These are phyloP conservation scores for Cytospora piceicola DNA, from an alignment of 2,329 filamentous ascomycete genomes.

Conservation along the genomic window DNA sequence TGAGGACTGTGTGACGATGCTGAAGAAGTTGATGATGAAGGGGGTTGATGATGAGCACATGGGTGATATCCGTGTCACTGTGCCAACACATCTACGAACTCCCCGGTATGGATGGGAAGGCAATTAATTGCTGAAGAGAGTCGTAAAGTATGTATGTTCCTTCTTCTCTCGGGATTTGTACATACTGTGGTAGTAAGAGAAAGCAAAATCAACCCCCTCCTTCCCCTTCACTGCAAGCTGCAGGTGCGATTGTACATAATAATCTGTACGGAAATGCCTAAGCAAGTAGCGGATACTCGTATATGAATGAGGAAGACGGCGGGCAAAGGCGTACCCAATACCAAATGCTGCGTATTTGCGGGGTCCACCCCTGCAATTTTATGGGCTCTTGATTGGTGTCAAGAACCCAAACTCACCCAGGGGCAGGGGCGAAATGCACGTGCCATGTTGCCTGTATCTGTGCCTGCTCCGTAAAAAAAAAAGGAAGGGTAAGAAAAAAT, in stretches of 20 bases:
- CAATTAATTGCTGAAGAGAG: constrained; percentile 2
- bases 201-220: neutral
- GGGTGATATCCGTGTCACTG: neutral
- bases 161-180: neutral
- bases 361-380: neutral
- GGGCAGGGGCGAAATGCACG: neutral
- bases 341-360: neutral
- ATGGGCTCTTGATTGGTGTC: neutral
- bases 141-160: neutral
- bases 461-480: neutral
- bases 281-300: neutral
- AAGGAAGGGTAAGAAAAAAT: neutral
- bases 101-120: neutral
- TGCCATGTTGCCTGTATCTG: neutral
- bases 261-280: neutral
- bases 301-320: neutral
- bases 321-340: neutral
- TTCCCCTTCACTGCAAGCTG: neutral
- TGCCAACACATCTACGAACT: neutral
- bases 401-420: neutral
- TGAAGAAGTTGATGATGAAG: neutral
- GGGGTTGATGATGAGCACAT: neutral
- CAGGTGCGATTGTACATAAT: neutral
- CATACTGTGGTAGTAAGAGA: neutral
- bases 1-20: no score